These are phyloP conservation scores for Sugiyamaella qingdaonensis DNA, from an alignment of 805 yeast genomes.

Conservation along the genomic window DNA sequence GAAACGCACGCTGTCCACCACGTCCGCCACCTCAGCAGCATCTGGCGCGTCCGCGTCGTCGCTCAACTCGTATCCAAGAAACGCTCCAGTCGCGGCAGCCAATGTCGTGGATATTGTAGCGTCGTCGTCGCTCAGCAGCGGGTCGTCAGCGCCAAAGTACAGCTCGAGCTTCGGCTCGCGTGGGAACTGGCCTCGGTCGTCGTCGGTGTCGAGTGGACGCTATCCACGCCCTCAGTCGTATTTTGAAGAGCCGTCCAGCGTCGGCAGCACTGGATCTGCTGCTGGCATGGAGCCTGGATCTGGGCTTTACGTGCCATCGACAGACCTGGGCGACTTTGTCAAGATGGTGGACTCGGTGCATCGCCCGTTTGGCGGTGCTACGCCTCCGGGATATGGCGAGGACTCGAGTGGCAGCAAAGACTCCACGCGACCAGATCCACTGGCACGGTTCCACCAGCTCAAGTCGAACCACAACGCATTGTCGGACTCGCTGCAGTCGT, in stretches of 20 bases:
- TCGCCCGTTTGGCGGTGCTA: constrained; percentile 15
- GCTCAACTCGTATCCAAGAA: constrained; percentile 26
- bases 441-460: constrained; percentile 34
- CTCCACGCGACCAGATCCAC: constrained; percentile 18
- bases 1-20: constrained; percentile 21
- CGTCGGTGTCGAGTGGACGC: constrained; percentile 57
- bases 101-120: constrained; percentile 22
- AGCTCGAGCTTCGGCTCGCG: constrained; percentile 36
- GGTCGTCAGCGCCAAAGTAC: constrained; percentile 26
- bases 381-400: background rate
- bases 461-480: constrained; percentile 31
- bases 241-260: constrained; percentile 24
- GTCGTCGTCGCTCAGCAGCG: constrained; percentile 29
- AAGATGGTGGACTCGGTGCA: constrained; percentile 62
- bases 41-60: constrained; percentile 27
- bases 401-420: background rate
- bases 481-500: constrained; percentile 33
- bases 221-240: constrained; percentile 48
- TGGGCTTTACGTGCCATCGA: constrained; percentile 46
- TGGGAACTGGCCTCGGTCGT: constrained; percentile 25
- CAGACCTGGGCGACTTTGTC: constrained; percentile 60
- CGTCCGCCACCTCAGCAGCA: constrained; percentile 13
- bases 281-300: constrained; percentile 33
- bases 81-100: constrained; percentile 20
- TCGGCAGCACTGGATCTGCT: constrained; percentile 22